Percentiles rank a stretch among this genome's conserved stretches.
These are phyloP conservation scores for Pseudognaphalium luteoalbum DNA, from an alignment of 129 eudicot species.

Conservation along the genomic window DNA sequence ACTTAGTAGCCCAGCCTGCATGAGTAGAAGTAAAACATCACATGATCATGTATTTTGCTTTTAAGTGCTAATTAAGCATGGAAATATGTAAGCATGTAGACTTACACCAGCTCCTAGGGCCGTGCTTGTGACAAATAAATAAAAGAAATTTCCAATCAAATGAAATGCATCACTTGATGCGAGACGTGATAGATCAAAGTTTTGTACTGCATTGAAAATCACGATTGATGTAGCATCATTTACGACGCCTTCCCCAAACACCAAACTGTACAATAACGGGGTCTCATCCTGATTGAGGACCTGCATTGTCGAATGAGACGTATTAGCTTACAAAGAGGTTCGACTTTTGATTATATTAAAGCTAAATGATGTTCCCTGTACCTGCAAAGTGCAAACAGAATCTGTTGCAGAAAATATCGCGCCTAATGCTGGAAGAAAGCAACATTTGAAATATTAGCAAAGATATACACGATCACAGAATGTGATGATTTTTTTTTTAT, in stretches of 20 bases:
- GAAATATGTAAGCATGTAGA: constrained; percentile 25
- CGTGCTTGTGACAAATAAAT: constrained; percentile 72
- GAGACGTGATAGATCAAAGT: constrained; percentile 68
- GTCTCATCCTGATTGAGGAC: constrained; percentile 89
- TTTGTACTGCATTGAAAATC: constrained; percentile 81
- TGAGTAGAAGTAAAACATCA: constrained; percentile 20
- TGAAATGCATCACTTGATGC: constrained; percentile 45
- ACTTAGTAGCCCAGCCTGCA: constrained; percentile 85
- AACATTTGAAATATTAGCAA: constrained; percentile 19
- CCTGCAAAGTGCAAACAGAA: constrained; percentile 84
- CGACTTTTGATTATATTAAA: constrained; percentile 3
- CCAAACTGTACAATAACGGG: constrained; percentile 77
- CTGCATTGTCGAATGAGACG: constrained; percentile 34
- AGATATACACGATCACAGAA: neutral
- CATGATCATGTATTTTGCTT: neutral
- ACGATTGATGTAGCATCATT: constrained; percentile 90
- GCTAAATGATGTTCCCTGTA: constrained; percentile 1
- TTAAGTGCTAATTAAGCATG: neutral
- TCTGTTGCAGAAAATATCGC: constrained; percentile 77
- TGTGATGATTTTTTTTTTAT: neutral
- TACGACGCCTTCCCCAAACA: constrained; percentile 89
- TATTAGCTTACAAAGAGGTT: constrained; percentile 20
- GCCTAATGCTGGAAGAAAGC: constrained; percentile 45
- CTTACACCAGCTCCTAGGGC: constrained; percentile 65
- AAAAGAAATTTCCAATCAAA: constrained; percentile 63